These are phyloP conservation scores for Adansonia grandidieri DNA, from an alignment of 441 rosid species.

Conservation along the genomic window DNA sequence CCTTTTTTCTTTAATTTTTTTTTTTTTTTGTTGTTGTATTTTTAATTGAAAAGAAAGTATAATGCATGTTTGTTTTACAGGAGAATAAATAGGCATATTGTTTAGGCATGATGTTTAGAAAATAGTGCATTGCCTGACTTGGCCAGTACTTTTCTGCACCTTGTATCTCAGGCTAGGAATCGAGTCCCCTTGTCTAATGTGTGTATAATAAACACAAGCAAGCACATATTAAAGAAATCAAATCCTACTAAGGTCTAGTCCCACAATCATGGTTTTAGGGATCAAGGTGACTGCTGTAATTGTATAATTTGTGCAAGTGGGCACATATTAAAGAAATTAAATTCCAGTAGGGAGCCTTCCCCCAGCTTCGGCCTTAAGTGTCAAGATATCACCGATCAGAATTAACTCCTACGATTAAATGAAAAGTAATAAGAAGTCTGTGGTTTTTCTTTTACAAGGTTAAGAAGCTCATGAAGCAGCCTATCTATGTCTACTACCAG, in stretches of 20 bases:
- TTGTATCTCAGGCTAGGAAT: no score
- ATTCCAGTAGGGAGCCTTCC: not conserved
- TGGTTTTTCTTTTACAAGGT: slow-evolving; percentile 52
- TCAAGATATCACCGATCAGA: not conserved
- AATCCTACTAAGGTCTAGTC: not conserved
- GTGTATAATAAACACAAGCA: not conserved
- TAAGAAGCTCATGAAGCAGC: slow-evolving; percentile 74
- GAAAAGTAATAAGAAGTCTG: slow-evolving; percentile 17
- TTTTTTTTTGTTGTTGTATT: no score
- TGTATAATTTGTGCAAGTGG: not conserved
- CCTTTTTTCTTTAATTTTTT: not conserved
- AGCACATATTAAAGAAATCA: not conserved
- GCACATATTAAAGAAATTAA: not conserved
- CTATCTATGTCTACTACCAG: slow-evolving; percentile 88
- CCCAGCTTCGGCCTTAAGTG: no score
- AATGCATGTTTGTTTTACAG: no score
- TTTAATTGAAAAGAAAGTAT: no score
- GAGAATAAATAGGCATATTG: no score
- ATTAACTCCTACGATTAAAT: slow-evolving; percentile 2
- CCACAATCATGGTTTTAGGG: not conserved
- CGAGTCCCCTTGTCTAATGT: not conserved
- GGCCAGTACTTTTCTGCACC: no score
- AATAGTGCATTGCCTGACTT: no score
- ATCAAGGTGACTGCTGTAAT: not conserved
- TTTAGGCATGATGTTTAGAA: no score